phyloP scores from a whole-genome alignment of 2,329 filamentous ascomycete genomes.

The Cladosporium velox region DNA sequence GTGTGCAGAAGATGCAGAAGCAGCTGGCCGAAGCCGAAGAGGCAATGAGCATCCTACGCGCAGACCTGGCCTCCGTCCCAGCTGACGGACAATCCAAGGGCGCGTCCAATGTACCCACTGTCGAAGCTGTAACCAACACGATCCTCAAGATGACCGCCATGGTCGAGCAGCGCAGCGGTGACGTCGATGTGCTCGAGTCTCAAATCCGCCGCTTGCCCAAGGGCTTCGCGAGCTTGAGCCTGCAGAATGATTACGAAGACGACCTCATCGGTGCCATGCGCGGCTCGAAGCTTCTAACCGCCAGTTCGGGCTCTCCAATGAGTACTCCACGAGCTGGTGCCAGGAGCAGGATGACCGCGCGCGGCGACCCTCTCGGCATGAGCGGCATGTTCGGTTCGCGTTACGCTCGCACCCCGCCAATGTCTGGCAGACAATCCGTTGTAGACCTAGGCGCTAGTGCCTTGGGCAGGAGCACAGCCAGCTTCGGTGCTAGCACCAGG shows the following conservation, averaged over 20 bases:
- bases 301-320: slow-evolving; percentile 31
- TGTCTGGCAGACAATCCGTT: slow-evolving; percentile 36
- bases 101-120: slow-evolving; percentile 67
- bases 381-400: slow-evolving; percentile 36
- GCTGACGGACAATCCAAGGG: slow-evolving; percentile 29
- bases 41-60: slow-evolving; percentile 73
- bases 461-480: slow-evolving; percentile 32
- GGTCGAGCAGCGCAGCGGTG: slow-evolving; percentile 86
- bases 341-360: slow-evolving; percentile 29
- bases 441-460: slow-evolving; percentile 29
- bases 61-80: slow-evolving; percentile 65
- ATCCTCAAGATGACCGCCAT: slow-evolving; percentile 90
- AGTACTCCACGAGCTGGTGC: slow-evolving; percentile 41
- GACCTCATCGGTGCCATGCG: slow-evolving; percentile 35
- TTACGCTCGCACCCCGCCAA: slow-evolving; percentile 34
- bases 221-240: slow-evolving; percentile 34
- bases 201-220: slow-evolving; percentile 71
- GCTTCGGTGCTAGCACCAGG: slow-evolving; percentile 33
- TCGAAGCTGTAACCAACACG: slow-evolving; percentile 88
- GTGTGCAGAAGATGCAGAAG: slow-evolving; percentile 73
- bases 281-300: slow-evolving; percentile 28
- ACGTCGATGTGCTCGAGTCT: slow-evolving; percentile 85
- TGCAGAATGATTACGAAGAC: slow-evolving; percentile 38
- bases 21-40: slow-evolving; percentile 79
- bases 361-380: slow-evolving; percentile 39